phyloP scores from a whole-genome alignment of 2,329 filamentous ascomycete genomes.

The Purpureocillium takamizusanense region DNA sequence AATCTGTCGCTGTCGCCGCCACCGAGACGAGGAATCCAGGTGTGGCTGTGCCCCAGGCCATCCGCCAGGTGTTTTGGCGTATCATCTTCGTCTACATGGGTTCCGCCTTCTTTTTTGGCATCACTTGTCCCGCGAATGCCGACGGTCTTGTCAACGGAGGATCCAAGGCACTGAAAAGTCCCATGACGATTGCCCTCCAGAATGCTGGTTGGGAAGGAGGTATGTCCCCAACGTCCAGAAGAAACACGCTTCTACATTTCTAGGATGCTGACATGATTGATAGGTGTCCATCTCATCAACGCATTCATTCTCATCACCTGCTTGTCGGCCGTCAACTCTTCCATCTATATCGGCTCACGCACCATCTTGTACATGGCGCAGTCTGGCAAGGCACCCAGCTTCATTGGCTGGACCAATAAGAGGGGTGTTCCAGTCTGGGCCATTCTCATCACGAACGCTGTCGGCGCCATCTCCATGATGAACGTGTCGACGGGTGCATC shows the following conservation, averaged over 20 bases:
- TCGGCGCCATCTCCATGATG: constrained; percentile 67
- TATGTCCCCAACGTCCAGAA: constrained; percentile 3
- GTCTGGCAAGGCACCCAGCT: constrained; percentile 58
- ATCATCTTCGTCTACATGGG: constrained; percentile 60
- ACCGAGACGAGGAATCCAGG: constrained; percentile 52
- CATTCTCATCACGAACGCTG: constrained; percentile 60
- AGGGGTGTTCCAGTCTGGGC: constrained; percentile 53
- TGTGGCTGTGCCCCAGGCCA: constrained; percentile 46
- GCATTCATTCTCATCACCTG: constrained; percentile 68
- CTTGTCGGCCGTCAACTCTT: constrained; percentile 62
- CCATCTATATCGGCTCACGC: constrained; percentile 68
- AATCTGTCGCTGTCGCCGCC: constrained; percentile 53
- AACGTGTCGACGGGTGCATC: constrained; percentile 59
- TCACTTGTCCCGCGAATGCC: constrained; percentile 64
- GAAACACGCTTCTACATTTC: too few species aligned
- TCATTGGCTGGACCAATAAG: constrained; percentile 59
- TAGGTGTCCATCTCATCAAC: constrained; percentile 63
- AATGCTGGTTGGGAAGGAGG: constrained; percentile 66
- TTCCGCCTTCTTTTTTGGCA: constrained; percentile 63
- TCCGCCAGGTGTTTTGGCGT: constrained; percentile 52
- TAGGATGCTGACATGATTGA: constrained; percentile 1
- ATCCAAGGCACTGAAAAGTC: constrained; percentile 58
- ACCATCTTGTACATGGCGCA: constrained; percentile 71
- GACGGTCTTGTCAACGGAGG: constrained; percentile 50
- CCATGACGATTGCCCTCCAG: constrained; percentile 65